Evolutionary conservation across 495 filamentous ascomycete species (phyloP), one percentile per base, ranked within the genome.

Genomic region (Cercophora scortea): DNA sequence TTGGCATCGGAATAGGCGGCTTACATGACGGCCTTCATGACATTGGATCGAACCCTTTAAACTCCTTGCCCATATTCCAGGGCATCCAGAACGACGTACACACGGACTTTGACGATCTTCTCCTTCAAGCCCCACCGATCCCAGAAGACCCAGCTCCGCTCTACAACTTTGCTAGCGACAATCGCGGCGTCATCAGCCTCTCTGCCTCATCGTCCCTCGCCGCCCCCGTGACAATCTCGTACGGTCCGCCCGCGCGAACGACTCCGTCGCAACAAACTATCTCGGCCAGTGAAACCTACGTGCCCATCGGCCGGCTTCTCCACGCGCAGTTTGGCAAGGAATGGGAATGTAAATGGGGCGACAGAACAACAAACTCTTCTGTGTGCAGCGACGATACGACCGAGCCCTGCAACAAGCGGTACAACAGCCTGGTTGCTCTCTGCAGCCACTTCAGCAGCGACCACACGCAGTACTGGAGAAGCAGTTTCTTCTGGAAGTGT

Each of bases 271-370:
- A 44, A 44, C 42, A 9, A 18, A n/a, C 43, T 1, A 17, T 18
- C 9, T 33, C 43, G 43, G 25, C 19, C 8, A 32, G 18, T 6
- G 43, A 49, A 9, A 18, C 35, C n/a, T 18, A 17, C 13, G 34
- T 58, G 8, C 18, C 40, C 1, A 56, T 56, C 34, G 60, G 56
- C 13, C 50, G 35, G 32, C 41, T 36, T 1, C 11, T 54, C 16
- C 6, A 6, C 2, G 19, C n/a, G 15, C 13, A 43, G 12, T 4
- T 12, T 8, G 25, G 43, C 41, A 16, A 43, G 17, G 19, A 43
- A 16, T 62, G 56, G 56, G 42, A 49, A 4, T 62, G 60, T 32
- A 7, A 17, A 6, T 40, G 47, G 32, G 50, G 51, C 18, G 33
- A 51, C 16, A 19, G 34, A 0, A 39, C 43, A 12, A 43, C 8